Evolutionary conservation across 805 yeast species (phyloP).

Genomic region (Yamadazyma sp.): DNA sequence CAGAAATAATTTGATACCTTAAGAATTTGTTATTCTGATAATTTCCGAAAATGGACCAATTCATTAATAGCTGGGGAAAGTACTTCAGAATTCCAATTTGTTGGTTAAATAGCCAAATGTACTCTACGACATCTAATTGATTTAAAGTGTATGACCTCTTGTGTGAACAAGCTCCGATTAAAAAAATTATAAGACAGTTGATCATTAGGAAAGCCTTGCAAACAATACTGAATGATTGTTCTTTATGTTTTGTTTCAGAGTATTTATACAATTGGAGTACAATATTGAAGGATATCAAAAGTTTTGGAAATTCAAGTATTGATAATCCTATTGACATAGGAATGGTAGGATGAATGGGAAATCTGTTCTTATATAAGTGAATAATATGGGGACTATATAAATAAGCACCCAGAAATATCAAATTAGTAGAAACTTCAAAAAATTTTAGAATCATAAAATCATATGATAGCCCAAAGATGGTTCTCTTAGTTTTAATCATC

Average conservation of each 20-base stretch:
- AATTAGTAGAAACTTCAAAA: constrained; percentile 3
- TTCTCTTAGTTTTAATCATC: constrained; percentile 21
- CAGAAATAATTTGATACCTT: constrained; percentile 5
- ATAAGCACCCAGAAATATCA: constrained; percentile 3
- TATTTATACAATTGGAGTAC: constrained; percentile 4
- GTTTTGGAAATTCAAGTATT: background rate
- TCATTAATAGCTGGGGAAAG: constrained; percentile 41
- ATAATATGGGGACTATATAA: background rate
- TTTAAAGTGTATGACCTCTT: constrained; percentile 4
- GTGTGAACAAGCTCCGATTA: constrained; percentile 9
- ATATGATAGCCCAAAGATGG: constrained; percentile 37
- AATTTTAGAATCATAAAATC: constrained; percentile 24
- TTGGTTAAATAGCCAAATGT: constrained; percentile 34
- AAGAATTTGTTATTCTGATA: constrained; percentile 2
- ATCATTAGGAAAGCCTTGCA: constrained; percentile 1
- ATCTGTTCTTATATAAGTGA: constrained; percentile 5
- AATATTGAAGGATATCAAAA: constrained; percentile 4
- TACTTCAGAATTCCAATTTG: constrained; percentile 20
- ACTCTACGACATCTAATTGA: constrained; percentile 40
- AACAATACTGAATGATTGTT: constrained; percentile 7
- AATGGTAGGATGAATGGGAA: constrained; percentile 8
- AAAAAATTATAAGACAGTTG: background rate
- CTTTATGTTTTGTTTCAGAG: constrained; percentile 6
- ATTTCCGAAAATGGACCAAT: constrained; percentile 18
- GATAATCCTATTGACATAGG: background rate